A percentile compares a stretch with the other conserved stretches of the same genome.
phyloP scores from a whole-genome alignment of 2,329 filamentous ascomycete species.

The Gaeumannomyces sp. region DNA sequence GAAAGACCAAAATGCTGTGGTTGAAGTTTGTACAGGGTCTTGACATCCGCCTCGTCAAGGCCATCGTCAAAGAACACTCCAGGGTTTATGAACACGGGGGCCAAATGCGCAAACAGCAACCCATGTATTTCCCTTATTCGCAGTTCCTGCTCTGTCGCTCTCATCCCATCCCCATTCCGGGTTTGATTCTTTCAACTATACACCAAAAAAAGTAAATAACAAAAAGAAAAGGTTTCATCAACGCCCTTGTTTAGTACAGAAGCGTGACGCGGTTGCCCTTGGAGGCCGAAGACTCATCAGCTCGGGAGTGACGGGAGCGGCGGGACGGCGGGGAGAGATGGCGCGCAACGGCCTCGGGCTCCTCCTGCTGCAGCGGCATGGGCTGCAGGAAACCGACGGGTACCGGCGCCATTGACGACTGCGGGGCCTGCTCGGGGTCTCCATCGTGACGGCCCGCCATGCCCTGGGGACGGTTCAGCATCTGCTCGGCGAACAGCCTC shows the following conservation, averaged over 20 bases:
- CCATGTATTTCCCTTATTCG: background rate
- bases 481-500: slow-evolving; percentile 20
- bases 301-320: no score
- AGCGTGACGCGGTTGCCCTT: slow-evolving; percentile 8
- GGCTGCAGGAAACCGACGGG: background rate
- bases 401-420: background rate
- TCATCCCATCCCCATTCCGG: background rate
- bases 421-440: background rate
- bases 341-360: background rate
- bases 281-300: background rate
- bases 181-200: background rate
- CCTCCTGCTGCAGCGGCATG: background rate
- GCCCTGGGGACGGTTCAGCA: background rate
- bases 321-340: background rate
- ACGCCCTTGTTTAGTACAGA: slow-evolving; percentile 3
- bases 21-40: background rate
- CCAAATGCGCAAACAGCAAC: background rate
- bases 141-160: background rate
- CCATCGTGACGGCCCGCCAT: background rate
- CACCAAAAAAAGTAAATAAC: background rate
- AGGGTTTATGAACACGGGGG: background rate
- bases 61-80: background rate
- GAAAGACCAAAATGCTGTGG: background rate
- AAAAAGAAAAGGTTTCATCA: background rate
- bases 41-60: slow-evolving; percentile 1